Base-by-base conservation (phyloP, 208 protist genomes). In the Acanthamoeba sp. region DNA sequence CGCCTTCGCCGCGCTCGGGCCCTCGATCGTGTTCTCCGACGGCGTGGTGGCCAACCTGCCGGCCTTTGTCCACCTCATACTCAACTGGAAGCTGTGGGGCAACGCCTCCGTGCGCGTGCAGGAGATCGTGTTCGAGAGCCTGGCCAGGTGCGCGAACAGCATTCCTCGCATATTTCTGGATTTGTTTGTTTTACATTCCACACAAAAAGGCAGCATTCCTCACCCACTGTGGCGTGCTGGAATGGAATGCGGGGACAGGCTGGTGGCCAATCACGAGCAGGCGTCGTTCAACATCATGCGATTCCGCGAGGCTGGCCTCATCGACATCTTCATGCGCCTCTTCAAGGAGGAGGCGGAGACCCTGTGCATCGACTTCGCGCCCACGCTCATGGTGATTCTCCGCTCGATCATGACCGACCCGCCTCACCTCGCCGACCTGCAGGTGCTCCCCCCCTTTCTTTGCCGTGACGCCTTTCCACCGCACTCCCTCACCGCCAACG, bases 261-360 rank as follows among this genome's bases (percentile, higher is more conserved):
- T 93, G 27, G 88, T 93, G 32, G 40, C 88, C 34, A 80, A 52
- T 52, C 57, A 93, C 38, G 88, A 93, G 9, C 88, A 93, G 20
- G 57, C 88, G 24, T n/a, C 57, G 38, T 93, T 93, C 62, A 93
- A 93, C 42, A 57, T 93, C 48, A 29, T 93, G 40, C 88, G 64
- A 18, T 80, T 93, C 62, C 16, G 88, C 2, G 64, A 78, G 42
- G 88, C 88, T 6, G 62, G 88, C 52, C 29, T 93, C 5, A 93
- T 93, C 36, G 62, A 93, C 34, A 69, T 59, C 55, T 66, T 89
- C 52, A 89, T 89, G 55, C 82, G 82, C 34, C 62, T 89, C 48
- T 93, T 93, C 88, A 52, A 78, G 42, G 64, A 93, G 55, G 88
- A 93, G 42, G 88, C 55, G n/a, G 64, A 93, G 3, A 78, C 42